A percentile compares a stretch with the other conserved stretches of the same genome.
These are phyloP conservation scores for Pouteria glomerata DNA, from an alignment of 148 eudicot genomes.

Conservation along the genomic window DNA sequence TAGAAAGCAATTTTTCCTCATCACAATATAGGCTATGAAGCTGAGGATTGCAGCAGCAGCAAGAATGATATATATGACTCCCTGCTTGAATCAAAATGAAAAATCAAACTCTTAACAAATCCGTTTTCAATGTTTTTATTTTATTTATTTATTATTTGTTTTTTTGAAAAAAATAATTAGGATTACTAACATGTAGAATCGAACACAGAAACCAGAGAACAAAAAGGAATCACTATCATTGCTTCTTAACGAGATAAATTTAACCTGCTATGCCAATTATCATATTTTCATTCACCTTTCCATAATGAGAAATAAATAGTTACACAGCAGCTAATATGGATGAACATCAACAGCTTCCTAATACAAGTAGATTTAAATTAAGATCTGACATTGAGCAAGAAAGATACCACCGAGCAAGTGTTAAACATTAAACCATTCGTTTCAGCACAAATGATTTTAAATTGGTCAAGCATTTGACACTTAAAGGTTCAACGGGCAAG, in stretches of 20 bases:
- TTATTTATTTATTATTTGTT: no score
- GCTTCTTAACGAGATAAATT: not conserved
- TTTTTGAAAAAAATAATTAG: not conserved
- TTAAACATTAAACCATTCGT: not conserved
- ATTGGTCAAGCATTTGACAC: not conserved
- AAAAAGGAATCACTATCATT: not conserved
- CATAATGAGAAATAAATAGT: not conserved
- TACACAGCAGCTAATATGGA: not conserved
- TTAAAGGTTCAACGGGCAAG: not conserved
- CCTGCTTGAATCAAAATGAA: slow-evolving; percentile 40
- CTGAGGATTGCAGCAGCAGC: slow-evolving; percentile 43
- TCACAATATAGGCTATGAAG: slow-evolving; percentile 48
- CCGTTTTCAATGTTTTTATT: not conserved
- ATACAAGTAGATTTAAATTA: not conserved
- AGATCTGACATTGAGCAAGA: not conserved
- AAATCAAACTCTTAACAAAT: not conserved
- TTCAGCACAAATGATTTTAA: not conserved
- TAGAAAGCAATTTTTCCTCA: slow-evolving; percentile 45
- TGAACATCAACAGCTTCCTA: not conserved
- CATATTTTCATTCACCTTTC: not conserved
- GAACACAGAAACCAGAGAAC: not conserved
- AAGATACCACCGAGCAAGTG: not conserved
- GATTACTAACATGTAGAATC: not conserved
- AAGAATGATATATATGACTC: slow-evolving; percentile 46
- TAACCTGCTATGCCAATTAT: not conserved